Base-by-base conservation (phyloP, 768 basidiomycete genomes). In the Rhodosporidiobolus odoratus region DNA sequence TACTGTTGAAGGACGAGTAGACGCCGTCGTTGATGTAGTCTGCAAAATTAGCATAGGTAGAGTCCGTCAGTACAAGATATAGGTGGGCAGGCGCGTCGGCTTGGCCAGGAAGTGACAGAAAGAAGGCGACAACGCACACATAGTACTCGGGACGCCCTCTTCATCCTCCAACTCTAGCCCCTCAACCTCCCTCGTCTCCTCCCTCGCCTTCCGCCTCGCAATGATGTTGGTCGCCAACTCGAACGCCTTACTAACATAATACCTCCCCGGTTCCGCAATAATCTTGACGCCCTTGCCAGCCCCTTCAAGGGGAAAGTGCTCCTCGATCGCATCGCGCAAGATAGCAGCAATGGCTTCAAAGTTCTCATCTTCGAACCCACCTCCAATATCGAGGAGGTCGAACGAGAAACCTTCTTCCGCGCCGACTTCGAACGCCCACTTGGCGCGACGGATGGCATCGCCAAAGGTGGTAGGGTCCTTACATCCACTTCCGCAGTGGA, bases 1-100 rank as follows among this genome's bases (percentile, higher is more conserved):
- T 93, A 82, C 91, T 93, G 83, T 94, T 93, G 84, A 94, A 93
- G 30, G 92, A 87, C 60, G 95, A 93, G 80, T 99, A 99, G 48
- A 99, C 92, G 53, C 96, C 96, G 80, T 98, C 95, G 82, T 97
- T 98, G 85, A 98, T 92, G 83, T 98, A 98, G 83, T 97, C 93
- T 96, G 80, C 41, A 47, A 10, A 21, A n/a, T n/a, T 23, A 17
- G 34, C 32, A 34, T 25, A 34, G 41, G 45, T 43, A 23, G 38
- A 52, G 27, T 19, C 23, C 15, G 37, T 58, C 43, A 34, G 34
- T 13, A 12, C n/a, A 21, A 62, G 25, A 43, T 45, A 65, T 47
- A 56, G 34, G 25, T n/a, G n/a, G n/a, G n/a, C n/a, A n/a, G n/a
- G n/a, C n/a, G n/a, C n/a, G n/a, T n/a, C n/a, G n/a, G n/a, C n/a